Conservation (phyloP, 768 basidiomycete species). For the Auriscalpium microsporum region DNA sequence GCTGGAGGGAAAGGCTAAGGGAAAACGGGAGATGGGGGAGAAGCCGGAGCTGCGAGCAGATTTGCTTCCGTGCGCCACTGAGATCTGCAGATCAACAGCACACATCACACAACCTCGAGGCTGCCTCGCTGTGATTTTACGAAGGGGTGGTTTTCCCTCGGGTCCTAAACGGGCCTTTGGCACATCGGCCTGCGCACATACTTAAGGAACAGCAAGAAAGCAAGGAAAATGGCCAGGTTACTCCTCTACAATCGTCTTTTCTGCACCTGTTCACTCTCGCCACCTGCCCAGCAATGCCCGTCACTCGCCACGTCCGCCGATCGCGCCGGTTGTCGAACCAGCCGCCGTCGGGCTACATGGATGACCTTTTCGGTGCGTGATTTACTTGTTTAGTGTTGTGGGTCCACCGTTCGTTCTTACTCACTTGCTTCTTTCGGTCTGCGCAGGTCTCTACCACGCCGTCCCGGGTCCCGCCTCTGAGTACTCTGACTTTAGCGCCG, state of each 20-base stretch:
- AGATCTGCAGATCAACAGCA: background rate
- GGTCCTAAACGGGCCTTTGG: background rate
- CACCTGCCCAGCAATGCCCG: constrained; percentile 21
- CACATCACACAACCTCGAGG: constrained; percentile 20
- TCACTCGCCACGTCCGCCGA: constrained; percentile 27
- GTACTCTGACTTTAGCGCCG: constrained; percentile 13
- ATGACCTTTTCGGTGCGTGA: background rate
- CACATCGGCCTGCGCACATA: background rate
- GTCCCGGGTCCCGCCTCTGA: constrained; percentile 22
- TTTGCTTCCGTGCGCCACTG: background rate
- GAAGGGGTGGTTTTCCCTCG: constrained; percentile 22
- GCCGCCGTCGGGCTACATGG: constrained; percentile 22
- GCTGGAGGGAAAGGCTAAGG: background rate
- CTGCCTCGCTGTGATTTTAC: constrained; percentile 32
- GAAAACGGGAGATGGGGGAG: background rate
- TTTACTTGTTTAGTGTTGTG: constrained; percentile 13
- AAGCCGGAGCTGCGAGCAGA: background rate
- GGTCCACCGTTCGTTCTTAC: constrained; percentile 22
- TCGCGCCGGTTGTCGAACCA: constrained; percentile 38
- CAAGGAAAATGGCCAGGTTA: background rate
- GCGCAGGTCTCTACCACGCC: constrained; percentile 20
- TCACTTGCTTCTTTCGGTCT: constrained; percentile 27
- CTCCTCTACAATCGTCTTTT: constrained; percentile 9
- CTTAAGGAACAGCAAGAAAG: background rate
- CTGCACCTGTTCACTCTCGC: background rate